Evolutionary conservation across 192 early-diverging fungal species (phyloP), one percentile per base, ranked within the genome.

Genomic region (Coemansia sp.): DNA sequence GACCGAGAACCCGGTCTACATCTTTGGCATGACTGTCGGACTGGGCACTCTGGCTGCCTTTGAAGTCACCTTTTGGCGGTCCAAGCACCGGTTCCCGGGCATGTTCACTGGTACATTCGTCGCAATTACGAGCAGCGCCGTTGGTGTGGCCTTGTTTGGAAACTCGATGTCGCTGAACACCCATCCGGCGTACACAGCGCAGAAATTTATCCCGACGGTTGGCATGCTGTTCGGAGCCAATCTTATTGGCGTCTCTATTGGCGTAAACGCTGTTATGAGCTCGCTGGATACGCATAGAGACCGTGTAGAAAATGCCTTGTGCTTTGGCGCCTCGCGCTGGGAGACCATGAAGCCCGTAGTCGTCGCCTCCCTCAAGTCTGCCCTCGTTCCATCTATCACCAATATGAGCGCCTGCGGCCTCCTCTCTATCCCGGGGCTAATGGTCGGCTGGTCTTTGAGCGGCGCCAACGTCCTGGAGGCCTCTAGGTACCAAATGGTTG

Each of bases 401-500:
- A 85, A 87, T 24, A 91, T 94, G 89, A 83, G 88, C 60, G 88
- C 94, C 37, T 91, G 92, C 43, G 94, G 93, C 9, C 73, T 96
- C 54, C 91, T 96, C 32, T 92, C 93, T 14, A 96, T 96, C 51
- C 94, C 94, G 0, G 94, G 91, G 4, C 85, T 92, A 80, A 94
- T 96, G 94, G 93, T 90, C 0, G 94, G 94, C 29, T 93, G 93
- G 68, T 86, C 94, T 42, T 85, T 96, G 53, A 92, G 90, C n/a
- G 94, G 94, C 35, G 87, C 93, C 0, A 83, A 88, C 8, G 89
- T 94, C 29, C 84, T 87, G 63, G 86, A 93, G 43, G 93, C 94
- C 0, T 89, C 88, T n/a, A 82, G 87, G 51, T 94, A 92, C 63
- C 93, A 94, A 71, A 88, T 91, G 63, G 90, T 94, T 51, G 90